Evolutionary conservation across 257 asterid genomes (phyloP).

Genomic region (Osmanthus fragrans): DNA sequence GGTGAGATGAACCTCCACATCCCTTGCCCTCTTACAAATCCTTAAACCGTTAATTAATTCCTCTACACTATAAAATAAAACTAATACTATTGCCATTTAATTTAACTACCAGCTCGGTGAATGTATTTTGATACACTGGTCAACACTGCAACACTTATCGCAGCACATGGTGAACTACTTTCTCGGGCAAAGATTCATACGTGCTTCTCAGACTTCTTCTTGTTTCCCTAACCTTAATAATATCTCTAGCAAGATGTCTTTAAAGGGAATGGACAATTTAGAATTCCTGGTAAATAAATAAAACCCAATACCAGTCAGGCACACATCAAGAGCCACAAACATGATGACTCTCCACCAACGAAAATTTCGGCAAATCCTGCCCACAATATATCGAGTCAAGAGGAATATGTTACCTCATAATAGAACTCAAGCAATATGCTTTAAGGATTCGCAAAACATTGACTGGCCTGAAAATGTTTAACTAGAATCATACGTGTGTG

Average conservation of each 20-base stretch:
- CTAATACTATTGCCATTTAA: neutral
- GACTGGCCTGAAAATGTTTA: neutral
- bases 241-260: neutral
- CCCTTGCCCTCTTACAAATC: neutral
- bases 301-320: neutral
- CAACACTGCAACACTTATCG: neutral
- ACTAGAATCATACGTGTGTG: neutral
- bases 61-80: neutral
- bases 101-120: neutral
- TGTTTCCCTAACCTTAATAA: neutral
- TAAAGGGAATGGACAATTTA: constrained; percentile 1
- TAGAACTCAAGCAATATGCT: constrained; percentile 17
- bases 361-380: neutral
- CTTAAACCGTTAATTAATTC: neutral
- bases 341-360: neutral
- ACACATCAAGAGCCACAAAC: constrained; percentile 9
- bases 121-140: neutral
- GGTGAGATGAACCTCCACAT: neutral
- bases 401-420: neutral
- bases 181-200: neutral
- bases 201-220: constrained; percentile 6
- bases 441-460: neutral
- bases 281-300: neutral
- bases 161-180: neutral
- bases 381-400: neutral